Conservation (phyloP, 202 grass and related monocot species). For the Carex arenaria region DNA sequence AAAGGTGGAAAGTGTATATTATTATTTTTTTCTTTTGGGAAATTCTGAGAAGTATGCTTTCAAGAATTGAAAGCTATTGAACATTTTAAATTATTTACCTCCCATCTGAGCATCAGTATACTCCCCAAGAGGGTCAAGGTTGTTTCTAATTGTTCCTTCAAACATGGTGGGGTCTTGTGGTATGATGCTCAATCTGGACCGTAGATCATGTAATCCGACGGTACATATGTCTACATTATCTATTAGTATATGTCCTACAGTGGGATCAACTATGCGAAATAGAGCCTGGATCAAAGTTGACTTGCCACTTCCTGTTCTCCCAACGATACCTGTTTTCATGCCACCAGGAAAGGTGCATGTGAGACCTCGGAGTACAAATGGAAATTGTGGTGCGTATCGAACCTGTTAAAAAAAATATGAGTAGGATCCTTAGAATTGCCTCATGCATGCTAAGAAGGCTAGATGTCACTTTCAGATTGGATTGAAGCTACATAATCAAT, state of each 20-base stretch:
- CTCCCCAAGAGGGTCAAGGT: constrained; percentile 88
- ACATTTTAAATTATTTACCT: constrained; percentile 35
- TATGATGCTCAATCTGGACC: constrained; percentile 90
- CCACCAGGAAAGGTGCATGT: constrained; percentile 72
- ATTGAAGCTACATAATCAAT: neutral
- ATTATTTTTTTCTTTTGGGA: too few relatives aligned
- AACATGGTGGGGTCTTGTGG: constrained; percentile 97
- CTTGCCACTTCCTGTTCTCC: constrained; percentile 90
- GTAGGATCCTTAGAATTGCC: neutral
- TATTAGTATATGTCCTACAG: constrained; percentile 60
- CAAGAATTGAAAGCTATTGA: neutral
- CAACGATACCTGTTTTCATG: constrained; percentile 90
- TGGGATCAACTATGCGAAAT: constrained; percentile 81
- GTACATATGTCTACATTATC: constrained; percentile 71
- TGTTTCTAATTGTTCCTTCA: constrained; percentile 82
- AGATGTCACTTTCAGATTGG: neutral
- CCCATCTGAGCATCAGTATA: constrained; percentile 76
- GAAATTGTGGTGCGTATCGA: constrained; percentile 64
- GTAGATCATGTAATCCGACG: constrained; percentile 86
- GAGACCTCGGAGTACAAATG: constrained; percentile 83
- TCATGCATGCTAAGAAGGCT: neutral
- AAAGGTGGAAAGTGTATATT: neutral
- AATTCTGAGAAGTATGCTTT: neutral
- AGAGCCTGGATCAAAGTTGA: constrained; percentile 89
- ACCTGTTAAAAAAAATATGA: constrained; percentile 47